Evolutionary conservation across 805 yeast species (phyloP), one percentile per base, ranked within the genome.

Genomic region (Candida silvatica): DNA sequence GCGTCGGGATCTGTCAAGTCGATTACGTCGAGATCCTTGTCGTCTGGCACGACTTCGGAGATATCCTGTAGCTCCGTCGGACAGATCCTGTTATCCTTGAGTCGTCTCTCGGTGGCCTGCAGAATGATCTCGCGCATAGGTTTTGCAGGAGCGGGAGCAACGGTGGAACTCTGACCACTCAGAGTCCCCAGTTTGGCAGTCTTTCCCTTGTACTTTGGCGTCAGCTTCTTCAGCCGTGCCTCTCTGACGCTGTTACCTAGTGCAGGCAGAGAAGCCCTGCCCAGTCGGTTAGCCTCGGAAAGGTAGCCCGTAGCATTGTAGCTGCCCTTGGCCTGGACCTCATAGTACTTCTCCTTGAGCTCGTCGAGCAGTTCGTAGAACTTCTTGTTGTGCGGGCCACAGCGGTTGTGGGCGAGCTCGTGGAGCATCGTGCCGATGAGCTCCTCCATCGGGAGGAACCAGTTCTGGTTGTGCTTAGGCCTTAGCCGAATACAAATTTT

Each of bases 351-450:
- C 5, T 60, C 61, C 37, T 69, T 71, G 27, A 82, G 61, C 39
- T 71, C 74, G 36, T 82, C 90, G 43, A 86, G 54, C 34, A 68
- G 67, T 34, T 61, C 60, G 51, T 84, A 84, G 51, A 90, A 90
- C 39, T 58, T 59, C 3, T 60, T 69, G 59, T 90, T 80, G 51
- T 90, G 97, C 0, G 94, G 82, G 0, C 96, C 95, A 48, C 62
- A 62, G 16, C 66, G 52, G 52, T 86, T 88, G 53, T 90, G 97
- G 2, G 85, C 72, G 28, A 90, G 63, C 53, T 90, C 97, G 56
- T 90, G 97, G 4, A 90, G 61, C 76, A 87, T 71, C 0, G 95
- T 86, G 1, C 87, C 95, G 18, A 88, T 51, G 2, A 88, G 58
- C 34, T 76, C 77, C 3, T 75, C 67, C 56, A 78, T 59, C 1